Evolutionary conservation across 306 rosid species (phyloP), one percentile per base, ranked within the genome.

Genomic region (Quercus alba): DNA sequence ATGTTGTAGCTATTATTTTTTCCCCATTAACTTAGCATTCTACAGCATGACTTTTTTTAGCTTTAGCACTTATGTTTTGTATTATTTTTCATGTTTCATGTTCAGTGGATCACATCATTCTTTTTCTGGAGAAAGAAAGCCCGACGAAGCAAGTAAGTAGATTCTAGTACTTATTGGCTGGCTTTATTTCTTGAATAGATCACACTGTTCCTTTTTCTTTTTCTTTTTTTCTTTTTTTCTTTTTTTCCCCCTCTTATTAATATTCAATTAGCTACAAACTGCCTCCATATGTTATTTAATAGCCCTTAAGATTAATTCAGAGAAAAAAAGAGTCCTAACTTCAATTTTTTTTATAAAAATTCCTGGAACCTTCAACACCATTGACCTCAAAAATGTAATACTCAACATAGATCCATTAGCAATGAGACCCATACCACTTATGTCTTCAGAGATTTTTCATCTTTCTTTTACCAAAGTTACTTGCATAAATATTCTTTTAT

Each of bases 41-140:
- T 67, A 12, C 72, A 67, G 25, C 30, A 46, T 66, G 44, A 20
- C 52, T 69, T 17, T 51, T 51, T 41, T 15, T 66, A 26, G 35
- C 44, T 26, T 66, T 58, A 17, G 28, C 66, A 74, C 82, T 83
- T 31, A 75, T 8, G 25, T 23, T 57, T 57, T 78, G 56, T 79
- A 61, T 41, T 75, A 66, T 70, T 33, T 75, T 73, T 64, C 26
- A 33, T 78, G 13, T 81, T 73, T 79, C 72, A 72, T 81, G 72
- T 82, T 71, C 93, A 96, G 99, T 90, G 93, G 91, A 38, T 96
- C 72, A 14, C 79, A 70, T 86, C 94, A 73, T 68, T 88, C 38
- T 84, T 90, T 78, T 88, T 91, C 85, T 93, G 99, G 99, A 93
- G 89, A 84, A 91, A 84, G 86, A 90, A 70, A 85, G 90, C 97